phyloP scores from a whole-genome alignment of 2,329 filamentous ascomycete genomes.

The Alternaria panax region DNA sequence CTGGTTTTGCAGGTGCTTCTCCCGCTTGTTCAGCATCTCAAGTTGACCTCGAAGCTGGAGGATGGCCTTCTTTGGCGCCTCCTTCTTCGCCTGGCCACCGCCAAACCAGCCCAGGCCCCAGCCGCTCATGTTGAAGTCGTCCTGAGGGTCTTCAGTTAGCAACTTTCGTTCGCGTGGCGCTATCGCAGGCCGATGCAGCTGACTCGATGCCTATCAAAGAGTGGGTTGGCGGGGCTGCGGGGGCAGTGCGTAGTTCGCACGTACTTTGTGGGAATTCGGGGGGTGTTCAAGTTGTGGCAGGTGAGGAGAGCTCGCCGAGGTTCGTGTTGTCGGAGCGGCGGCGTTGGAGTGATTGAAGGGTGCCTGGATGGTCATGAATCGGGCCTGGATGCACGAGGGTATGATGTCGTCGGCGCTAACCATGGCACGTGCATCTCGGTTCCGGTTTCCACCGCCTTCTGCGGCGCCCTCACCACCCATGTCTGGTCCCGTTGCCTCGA shows the following conservation, averaged over 20 bases:
- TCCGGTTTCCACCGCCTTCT: constrained; percentile 20
- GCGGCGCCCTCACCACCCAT: constrained; percentile 17
- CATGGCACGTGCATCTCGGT: constrained; percentile 25
- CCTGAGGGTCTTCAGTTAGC: constrained; percentile 7
- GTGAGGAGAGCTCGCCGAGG: background rate
- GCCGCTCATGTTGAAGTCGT: constrained; percentile 45
- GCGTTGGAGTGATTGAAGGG: constrained; percentile 21
- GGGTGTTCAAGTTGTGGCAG: background rate
- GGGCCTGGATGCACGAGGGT: constrained; percentile 27
- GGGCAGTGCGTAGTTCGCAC: constrained; percentile 18
- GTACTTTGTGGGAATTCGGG: constrained; percentile 12
- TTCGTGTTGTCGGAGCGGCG: constrained; percentile 17
- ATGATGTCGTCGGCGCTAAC: constrained; percentile 37
- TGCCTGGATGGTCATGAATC: constrained; percentile 28
- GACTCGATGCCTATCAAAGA: constrained; percentile 20
- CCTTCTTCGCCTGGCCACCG: constrained; percentile 83
- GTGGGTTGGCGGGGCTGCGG: constrained; percentile 29
- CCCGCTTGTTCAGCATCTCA: constrained; percentile 97
- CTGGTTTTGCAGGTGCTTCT: constrained; percentile 87
- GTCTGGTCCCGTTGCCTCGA: constrained; percentile 63
- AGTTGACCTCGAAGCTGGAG: constrained; percentile 85
- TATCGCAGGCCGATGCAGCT: constrained; percentile 3
- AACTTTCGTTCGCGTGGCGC: background rate
- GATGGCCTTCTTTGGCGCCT: constrained; percentile 96
- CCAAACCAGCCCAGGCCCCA: constrained; percentile 81